Conservation (phyloP, 148 eudicot genomes). For the Heliosperma pusillum region DNA sequence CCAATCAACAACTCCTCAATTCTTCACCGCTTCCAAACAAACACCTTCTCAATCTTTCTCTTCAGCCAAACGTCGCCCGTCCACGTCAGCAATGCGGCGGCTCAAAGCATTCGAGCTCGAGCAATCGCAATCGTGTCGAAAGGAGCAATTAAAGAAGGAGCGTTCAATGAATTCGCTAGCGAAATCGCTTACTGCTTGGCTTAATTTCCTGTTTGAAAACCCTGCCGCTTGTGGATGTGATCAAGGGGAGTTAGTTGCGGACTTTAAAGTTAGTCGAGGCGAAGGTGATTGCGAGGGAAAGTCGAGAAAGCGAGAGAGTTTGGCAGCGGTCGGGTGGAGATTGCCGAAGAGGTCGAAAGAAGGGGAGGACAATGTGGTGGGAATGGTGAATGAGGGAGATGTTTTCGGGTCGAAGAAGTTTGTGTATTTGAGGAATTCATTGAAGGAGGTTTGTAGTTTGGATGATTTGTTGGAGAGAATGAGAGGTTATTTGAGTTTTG, state of each 20-base stretch:
- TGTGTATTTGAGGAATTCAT: conserved; percentile 45
- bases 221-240: conserved; percentile 64
- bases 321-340: conserved; percentile 38
- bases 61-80: conserved; percentile 27
- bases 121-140: conserved; percentile 65
- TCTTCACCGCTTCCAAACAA: conserved; percentile 59
- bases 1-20: conserved; percentile 33
- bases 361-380: conserved; percentile 24
- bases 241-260: not conserved
- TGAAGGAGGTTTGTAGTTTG: conserved; percentile 75
- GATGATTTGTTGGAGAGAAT: conserved; percentile 85
- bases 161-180: conserved; percentile 58
- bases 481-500: conserved; percentile 72
- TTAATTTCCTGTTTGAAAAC: conserved; percentile 78
- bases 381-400: conserved; percentile 9
- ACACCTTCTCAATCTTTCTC: conserved; percentile 43
- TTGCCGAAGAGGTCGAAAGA: conserved; percentile 68
- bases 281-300: conserved; percentile 34
- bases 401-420: conserved; percentile 32
- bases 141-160: conserved; percentile 53
- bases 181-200: conserved; percentile 76
- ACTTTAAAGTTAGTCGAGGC: conserved; percentile 12
- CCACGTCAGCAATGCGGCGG: conserved; percentile 36
- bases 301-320: conserved; percentile 36
- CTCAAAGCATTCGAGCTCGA: conserved; percentile 67